Base-by-base conservation (phyloP, 225 moss, liverwort and hornwort genomes). In the Pseudoscleropodium purum region DNA sequence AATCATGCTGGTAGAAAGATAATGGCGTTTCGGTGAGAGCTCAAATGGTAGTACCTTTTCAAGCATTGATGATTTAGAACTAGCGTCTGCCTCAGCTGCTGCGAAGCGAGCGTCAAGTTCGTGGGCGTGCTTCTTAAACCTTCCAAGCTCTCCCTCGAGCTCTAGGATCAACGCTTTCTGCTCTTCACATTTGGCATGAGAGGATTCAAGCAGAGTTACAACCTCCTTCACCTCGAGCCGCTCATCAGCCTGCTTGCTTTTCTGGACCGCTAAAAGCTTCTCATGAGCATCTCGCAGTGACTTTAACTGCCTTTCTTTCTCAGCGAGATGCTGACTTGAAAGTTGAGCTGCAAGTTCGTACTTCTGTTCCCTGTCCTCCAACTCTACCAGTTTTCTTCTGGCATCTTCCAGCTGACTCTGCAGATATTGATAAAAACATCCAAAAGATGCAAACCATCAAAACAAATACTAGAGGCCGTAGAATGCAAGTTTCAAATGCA, bases 351-450 rank as follows among this genome's bases (percentile, higher is more conserved):
- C 86, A 16, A 88, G 59, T 84, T 96, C 93, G 56, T 94, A 88
- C 75, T 92, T 95, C 78, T 95, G 95, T 87, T 95, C 97, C 91
- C 93, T 94, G 83, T 97, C 98, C 90, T 96, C 91, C 26, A 91
- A 90, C 79, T 96, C 95, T 36, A 91, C 59, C 67, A 92, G 24
- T 75, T 88, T 93, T 79, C 66, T 87, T 60, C 76, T 90, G 16
- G 73, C 68, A 47, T 93, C 92, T 75, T 93, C 91, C 27, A 91
- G 62, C 60, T 93, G 85, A 82, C 82, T 83, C 92, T 94, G 89
- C 64, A 88, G 13, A 75, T 52, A 45, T 60, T 52, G 39, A 51
- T 39, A 14, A 31, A 76, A 62, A 51, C 54, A 81, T 25, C 63
- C 57, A 52, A 62, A 60, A 27, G 18, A 39, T 62, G 14, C 37